Evolutionary conservation across 257 asterid species (phyloP).

Genomic region (Mentha longifolia): DNA sequence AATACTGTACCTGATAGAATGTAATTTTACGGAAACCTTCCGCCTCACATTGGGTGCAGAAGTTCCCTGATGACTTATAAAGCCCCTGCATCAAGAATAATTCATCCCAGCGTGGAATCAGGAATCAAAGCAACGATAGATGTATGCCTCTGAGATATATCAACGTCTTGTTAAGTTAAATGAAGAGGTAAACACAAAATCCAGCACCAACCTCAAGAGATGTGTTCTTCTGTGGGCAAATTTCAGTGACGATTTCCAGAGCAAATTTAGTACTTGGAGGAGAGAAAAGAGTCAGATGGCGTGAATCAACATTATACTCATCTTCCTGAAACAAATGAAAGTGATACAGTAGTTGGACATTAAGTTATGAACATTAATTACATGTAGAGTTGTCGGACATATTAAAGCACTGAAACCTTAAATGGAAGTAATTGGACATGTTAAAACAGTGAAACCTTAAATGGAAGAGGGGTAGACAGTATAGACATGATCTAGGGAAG

Average conservation of each 20-base stretch:
- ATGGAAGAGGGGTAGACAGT: background rate
- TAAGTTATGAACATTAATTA: background rate
- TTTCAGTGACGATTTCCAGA: conserved; percentile 81
- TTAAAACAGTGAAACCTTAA: background rate
- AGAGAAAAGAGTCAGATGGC: conserved; percentile 73
- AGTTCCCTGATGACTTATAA: conserved; percentile 87
- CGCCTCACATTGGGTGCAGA: conserved; percentile 98
- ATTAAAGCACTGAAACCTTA: background rate
- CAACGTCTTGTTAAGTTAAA: background rate
- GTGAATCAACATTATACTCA: conserved; percentile 61
- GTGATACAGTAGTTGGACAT: background rate
- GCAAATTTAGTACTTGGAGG: conserved; percentile 78
- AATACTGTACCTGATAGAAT: conserved; percentile 70
- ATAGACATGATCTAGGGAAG: conserved; percentile 18
- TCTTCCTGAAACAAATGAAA: conserved; percentile 60
- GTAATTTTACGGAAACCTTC: conserved; percentile 97
- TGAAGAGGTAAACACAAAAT: background rate
- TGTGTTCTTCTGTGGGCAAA: conserved; percentile 87
- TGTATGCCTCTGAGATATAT: conserved; percentile 4
- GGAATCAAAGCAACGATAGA: conserved; percentile 14
- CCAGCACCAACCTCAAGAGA: conserved; percentile 69
- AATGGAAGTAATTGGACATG: background rate
- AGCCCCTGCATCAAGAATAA: conserved; percentile 71
- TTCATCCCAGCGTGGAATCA: conserved; percentile 25
- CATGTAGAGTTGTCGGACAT: conserved; percentile 2